Evolutionary conservation across 768 basidiomycete species (phyloP).

Genomic region (Amanita jacksonii): DNA sequence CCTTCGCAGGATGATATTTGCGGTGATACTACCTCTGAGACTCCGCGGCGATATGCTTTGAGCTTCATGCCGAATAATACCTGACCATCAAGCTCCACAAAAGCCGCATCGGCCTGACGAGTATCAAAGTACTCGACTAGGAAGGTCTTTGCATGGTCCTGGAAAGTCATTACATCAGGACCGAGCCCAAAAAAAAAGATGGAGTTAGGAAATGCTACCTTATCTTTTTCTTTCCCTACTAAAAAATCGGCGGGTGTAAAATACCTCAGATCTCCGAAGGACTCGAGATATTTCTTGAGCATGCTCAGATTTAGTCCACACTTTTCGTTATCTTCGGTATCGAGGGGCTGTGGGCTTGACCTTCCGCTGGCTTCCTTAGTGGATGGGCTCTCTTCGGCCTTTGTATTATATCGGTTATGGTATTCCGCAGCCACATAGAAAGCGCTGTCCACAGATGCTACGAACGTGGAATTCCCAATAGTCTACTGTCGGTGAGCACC

Average conservation of each 20-base stretch:
- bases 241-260: constrained; percentile 10
- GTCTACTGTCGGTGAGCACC: constrained; percentile 26
- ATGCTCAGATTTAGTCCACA: constrained; percentile 16
- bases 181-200: not conserved
- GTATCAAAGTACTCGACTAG: constrained; percentile 62
- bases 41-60: constrained; percentile 28
- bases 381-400: not conserved
- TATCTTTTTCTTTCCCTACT: constrained; percentile 13
- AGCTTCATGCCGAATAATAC: constrained; percentile 45
- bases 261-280: constrained; percentile 25
- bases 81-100: constrained; percentile 37
- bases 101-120: constrained; percentile 45
- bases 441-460: constrained; percentile 41
- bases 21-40: constrained; percentile 3
- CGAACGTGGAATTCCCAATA: constrained; percentile 42
- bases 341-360: not conserved
- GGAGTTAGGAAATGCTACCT: constrained; percentile 16
- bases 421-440: constrained; percentile 40
- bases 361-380: constrained; percentile 5
- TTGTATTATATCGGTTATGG: constrained; percentile 9
- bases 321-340: constrained; percentile 4
- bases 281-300: constrained; percentile 24
- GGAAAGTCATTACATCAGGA: not conserved
- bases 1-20: constrained; percentile 7
- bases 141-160: constrained; percentile 29